Evolutionary conservation across 2,329 filamentous ascomycete species (phyloP).

Genomic region (Cytospora leucostoma): DNA sequence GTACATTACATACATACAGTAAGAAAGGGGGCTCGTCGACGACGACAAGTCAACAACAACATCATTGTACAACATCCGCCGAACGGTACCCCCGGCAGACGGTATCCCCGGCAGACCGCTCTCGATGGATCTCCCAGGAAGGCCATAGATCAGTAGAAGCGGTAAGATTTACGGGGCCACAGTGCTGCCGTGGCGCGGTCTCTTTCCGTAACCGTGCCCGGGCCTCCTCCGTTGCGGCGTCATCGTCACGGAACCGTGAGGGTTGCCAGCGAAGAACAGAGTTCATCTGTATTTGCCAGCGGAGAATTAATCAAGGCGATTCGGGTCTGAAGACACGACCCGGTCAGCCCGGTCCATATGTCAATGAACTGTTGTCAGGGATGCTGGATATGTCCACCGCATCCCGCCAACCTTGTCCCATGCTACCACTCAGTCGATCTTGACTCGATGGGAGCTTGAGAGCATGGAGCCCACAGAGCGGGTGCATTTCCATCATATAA

Average conservation of each 20-base stretch:
- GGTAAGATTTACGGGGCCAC: constrained; percentile 25
- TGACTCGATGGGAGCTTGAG: background rate
- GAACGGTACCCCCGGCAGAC: no score
- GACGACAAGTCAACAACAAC: constrained; percentile 20
- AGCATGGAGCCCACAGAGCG: constrained; percentile 1
- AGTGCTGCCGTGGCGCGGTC: constrained; percentile 7
- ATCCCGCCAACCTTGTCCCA: constrained; percentile 3
- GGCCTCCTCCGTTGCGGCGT: constrained; percentile 3
- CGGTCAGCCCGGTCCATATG: background rate
- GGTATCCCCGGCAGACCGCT: constrained; percentile 21
- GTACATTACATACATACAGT: no score
- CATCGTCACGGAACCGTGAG: background rate
- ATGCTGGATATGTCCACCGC: background rate
- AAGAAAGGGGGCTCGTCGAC: background rate
- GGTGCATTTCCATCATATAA: constrained; percentile 9
- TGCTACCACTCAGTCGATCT: background rate
- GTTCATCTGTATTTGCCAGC: background rate
- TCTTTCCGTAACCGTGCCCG: constrained; percentile 13
- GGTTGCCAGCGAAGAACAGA: no score
- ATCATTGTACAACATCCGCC: background rate
- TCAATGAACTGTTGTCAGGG: background rate
- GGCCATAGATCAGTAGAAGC: constrained; percentile 19
- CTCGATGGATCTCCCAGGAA: constrained; percentile 16
- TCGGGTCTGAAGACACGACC: constrained; percentile 2
- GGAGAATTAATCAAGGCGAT: background rate